A percentile compares a stretch with the other conserved stretches of the same genome.
phyloP scores from a whole-genome alignment of 371 early-diverging fungal species.

The Rhizopus arrhizus region DNA sequence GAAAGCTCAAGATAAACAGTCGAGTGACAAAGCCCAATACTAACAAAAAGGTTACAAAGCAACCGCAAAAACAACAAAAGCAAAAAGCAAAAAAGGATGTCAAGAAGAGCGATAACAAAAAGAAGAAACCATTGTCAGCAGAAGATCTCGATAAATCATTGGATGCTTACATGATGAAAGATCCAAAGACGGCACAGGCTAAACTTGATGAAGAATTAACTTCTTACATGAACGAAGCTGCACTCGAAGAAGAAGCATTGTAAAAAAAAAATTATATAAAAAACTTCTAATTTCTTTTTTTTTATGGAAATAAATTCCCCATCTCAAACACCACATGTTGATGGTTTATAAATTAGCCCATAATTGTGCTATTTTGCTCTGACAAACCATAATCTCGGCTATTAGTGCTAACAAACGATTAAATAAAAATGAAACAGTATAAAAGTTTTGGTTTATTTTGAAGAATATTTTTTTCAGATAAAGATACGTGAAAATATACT shows the following conservation, averaged over 20 bases:
- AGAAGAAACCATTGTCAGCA: constrained; percentile 18
- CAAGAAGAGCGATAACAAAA: constrained; percentile 13
- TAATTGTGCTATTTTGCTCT: no score
- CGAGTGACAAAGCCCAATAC: constrained; percentile 30
- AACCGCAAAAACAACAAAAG: constrained; percentile 8
- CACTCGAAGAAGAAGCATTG: constrained; percentile 2
- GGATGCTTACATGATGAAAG: constrained; percentile 56
- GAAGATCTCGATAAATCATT: constrained; percentile 45
- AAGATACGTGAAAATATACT: no score
- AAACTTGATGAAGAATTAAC: constrained; percentile 48
- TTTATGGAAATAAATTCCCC: no score
- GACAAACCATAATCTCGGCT: no score
- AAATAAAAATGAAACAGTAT: no score
- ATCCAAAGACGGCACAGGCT: constrained; percentile 49
- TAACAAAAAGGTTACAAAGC: not conserved
- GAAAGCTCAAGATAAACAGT: constrained; percentile 1
- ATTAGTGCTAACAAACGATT: no score
- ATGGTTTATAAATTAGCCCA: no score
- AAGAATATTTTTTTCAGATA: no score
- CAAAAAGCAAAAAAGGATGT: constrained; percentile 4
- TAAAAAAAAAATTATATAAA: no score
- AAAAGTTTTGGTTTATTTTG: no score
- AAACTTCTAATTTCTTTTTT: no score
- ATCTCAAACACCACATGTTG: no score
- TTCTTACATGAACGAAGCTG: constrained; percentile 49